phyloP scores from a whole-genome alignment of 2,329 filamentous ascomycete species.

The Teratosphaeria pseudoeucalypti region DNA sequence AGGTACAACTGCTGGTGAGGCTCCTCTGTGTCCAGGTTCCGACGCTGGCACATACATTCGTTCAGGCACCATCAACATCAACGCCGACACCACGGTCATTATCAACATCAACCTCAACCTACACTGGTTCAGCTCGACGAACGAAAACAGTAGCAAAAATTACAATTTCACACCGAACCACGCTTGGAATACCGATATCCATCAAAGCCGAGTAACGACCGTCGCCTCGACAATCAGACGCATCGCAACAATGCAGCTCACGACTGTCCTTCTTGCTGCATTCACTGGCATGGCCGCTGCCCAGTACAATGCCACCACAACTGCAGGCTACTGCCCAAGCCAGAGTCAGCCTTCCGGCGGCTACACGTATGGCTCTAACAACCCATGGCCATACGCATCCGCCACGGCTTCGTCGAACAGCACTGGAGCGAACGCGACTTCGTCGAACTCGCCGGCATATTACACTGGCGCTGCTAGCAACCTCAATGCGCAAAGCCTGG shows the following conservation, averaged over 20 bases:
- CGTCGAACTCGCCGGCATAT: not conserved
- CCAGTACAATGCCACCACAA: not conserved
- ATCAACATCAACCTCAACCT: not conserved
- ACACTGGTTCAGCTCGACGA: not conserved
- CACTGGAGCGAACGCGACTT: not conserved
- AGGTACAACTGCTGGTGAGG: not conserved
- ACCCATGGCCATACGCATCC: not conserved
- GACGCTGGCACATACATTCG: not conserved
- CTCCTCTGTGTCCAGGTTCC: not conserved
- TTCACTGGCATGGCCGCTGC: not conserved
- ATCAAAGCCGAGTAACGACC: not conserved
- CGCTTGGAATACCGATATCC: not conserved
- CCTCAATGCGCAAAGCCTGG: not conserved
- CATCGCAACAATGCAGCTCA: not conserved
- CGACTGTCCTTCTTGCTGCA: not conserved
- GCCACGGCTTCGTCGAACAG: not conserved
- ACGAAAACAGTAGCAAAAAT: not conserved
- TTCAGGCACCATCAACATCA: not conserved
- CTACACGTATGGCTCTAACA: constrained; percentile 2
- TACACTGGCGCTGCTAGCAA: constrained; percentile 1
- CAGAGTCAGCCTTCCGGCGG: not conserved
- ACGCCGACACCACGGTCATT: not conserved
- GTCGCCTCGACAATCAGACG: not conserved
- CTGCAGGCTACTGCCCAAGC: not conserved
- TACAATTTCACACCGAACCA: not conserved